Percentiles rank a stretch among this genome's conserved stretches.
Conservation (phyloP, 2,329 filamentous ascomycete species). For the Seiridium unicorne region DNA sequence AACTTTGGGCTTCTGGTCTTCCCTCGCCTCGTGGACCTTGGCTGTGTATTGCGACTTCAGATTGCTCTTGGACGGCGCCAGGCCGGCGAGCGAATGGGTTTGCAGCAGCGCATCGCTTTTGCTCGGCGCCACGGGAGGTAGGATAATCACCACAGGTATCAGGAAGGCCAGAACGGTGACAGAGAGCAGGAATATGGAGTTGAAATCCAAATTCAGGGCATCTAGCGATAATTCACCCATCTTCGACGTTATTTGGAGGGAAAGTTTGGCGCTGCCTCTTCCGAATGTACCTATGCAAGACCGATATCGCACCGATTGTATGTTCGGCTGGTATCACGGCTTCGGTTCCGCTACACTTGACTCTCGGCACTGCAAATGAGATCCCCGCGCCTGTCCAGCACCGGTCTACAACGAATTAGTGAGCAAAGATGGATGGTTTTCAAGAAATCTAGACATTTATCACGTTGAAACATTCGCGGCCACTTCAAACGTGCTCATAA, state of each 20-base stretch:
- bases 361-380: no score
- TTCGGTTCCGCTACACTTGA: no score
- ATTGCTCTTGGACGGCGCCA: constrained; percentile 35
- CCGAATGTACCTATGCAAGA: not conserved
- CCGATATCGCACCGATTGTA: not conserved
- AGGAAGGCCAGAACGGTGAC: constrained; percentile 42
- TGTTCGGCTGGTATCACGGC: not conserved
- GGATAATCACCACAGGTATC: constrained; percentile 51
- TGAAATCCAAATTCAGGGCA: constrained; percentile 19
- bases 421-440: not conserved
- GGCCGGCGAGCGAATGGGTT: constrained; percentile 50
- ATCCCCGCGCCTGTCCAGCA: no score
- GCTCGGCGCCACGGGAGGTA: constrained; percentile 53
- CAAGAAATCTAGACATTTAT: not conserved
- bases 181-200: constrained; percentile 21
- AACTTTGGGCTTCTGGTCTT: constrained; percentile 25
- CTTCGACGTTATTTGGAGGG: not conserved
- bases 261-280: no score
- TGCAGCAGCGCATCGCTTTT: constrained; percentile 52
- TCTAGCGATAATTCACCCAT: not conserved
- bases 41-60: constrained; percentile 24
- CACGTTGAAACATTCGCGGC: constrained; percentile 1
- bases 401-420: no score
- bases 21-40: constrained; percentile 15
- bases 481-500: not conserved